A percentile compares a stretch with the other conserved stretches of the same genome.
These are phyloP conservation scores for Hyaloscypha variabilis DNA, from an alignment of 495 filamentous ascomycete species.

Conservation along the genomic window DNA sequence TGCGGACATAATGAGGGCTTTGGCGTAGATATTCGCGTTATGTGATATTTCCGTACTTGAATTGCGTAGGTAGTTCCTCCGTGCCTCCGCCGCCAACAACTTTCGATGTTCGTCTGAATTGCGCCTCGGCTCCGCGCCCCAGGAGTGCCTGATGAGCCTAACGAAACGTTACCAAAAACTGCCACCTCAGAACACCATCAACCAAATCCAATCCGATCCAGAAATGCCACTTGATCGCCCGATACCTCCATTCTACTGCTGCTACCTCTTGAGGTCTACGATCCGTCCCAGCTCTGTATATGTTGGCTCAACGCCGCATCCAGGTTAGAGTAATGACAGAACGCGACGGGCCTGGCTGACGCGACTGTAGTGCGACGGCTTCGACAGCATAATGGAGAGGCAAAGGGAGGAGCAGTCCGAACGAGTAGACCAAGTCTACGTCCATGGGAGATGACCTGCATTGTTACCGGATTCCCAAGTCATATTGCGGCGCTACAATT, in stretches of 20 bases:
- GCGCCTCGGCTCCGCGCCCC: constrained; percentile 3
- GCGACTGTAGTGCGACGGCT: constrained; percentile 60
- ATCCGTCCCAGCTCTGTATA: constrained; percentile 67
- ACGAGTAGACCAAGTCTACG: constrained; percentile 67
- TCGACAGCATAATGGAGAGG: constrained; percentile 83
- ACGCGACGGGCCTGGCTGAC: constrained; percentile 5
- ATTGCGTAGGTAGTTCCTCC: too few species aligned
- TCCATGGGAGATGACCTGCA: constrained; percentile 91
- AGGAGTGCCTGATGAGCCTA: background rate
- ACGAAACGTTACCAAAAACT: background rate
- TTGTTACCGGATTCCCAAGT: constrained; percentile 88
- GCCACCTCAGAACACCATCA: constrained; percentile 9
- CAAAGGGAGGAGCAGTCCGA: constrained; percentile 75
- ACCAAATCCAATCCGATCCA: constrained; percentile 7
- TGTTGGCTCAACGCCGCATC: constrained; percentile 90
- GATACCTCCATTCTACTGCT: constrained; percentile 58
- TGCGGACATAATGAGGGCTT: background rate
- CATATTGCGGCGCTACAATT: constrained; percentile 90
- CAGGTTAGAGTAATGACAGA: constrained; percentile 35
- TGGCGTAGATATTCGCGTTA: background rate
- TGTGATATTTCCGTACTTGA: too few species aligned
- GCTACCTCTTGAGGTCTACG: constrained; percentile 87
- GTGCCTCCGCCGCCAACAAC: background rate
- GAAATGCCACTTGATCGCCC: constrained; percentile 39
- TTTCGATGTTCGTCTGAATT: constrained; percentile 13